A percentile compares a stretch with the other conserved stretches of the same genome.
Conservation (phyloP, 176 grass and related monocot species). For the Oryza meridionalis region DNA sequence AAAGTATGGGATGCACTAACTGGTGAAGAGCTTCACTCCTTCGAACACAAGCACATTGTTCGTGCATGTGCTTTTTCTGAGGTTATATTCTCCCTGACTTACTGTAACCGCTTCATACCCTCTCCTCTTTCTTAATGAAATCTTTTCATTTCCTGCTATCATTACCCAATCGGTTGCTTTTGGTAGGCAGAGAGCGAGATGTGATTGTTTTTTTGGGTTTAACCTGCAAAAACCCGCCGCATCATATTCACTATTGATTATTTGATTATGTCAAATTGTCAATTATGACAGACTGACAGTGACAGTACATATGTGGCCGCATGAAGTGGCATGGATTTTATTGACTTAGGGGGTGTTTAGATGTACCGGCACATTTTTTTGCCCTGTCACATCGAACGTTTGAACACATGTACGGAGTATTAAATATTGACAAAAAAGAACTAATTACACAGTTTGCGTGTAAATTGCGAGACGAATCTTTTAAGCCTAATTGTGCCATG, state of each 20-base stretch:
- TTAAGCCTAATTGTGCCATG: no score
- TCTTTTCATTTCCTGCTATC: constrained; percentile 1
- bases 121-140: neutral
- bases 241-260: constrained; percentile 1
- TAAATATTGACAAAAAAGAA: no score
- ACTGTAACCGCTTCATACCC: neutral
- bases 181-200: neutral
- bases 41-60: constrained; percentile 98
- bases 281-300: neutral
- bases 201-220: neutral
- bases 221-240: neutral
- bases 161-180: neutral
- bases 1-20: constrained; percentile 98
- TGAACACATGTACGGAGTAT: no score
- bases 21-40: constrained; percentile 88
- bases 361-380: no score
- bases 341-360: no score
- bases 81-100: constrained; percentile 48
- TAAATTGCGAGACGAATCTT: no score
- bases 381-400: no score
- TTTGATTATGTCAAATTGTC: neutral
- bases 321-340: no score
- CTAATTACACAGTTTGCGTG: no score
- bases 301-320: no score
- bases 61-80: constrained; percentile 96